A percentile compares a stretch with the other conserved stretches of the same genome.
Conservation (phyloP, 768 basidiomycete species). For the Trametes punicea region DNA sequence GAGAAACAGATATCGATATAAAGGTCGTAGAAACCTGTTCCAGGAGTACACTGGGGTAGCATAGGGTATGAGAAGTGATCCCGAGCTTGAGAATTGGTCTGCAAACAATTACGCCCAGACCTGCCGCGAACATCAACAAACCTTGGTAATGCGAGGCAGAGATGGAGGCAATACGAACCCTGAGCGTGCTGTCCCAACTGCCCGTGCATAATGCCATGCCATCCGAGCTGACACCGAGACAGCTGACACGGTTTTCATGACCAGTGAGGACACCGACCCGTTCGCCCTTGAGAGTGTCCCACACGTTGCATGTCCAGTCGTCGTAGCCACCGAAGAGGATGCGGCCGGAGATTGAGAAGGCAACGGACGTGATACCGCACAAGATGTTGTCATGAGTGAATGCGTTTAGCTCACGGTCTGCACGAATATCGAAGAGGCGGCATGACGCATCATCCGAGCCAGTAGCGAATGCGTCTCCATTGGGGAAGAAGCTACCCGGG, state of each 20-base stretch:
- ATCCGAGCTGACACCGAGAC: constrained; percentile 92
- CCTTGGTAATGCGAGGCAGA: not conserved
- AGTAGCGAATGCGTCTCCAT: constrained; percentile 97
- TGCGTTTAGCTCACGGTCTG: constrained; percentile 93
- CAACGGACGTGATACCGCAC: constrained; percentile 98
- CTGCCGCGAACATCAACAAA: constrained; percentile 35
- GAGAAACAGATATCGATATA: constrained; percentile 42
- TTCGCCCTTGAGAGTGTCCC: constrained; percentile 98
- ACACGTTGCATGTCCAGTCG: constrained; percentile 99
- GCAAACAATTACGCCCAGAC: constrained; percentile 70
- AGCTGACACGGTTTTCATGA: constrained; percentile 97
- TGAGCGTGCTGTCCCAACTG: constrained; percentile 95
- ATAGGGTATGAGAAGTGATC: constrained; percentile 24
- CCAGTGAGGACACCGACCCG: constrained; percentile 96
- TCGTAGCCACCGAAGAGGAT: constrained; percentile 99
- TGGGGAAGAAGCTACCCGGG: constrained; percentile 88
- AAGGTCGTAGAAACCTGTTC: constrained; percentile 16
- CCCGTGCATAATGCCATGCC: constrained; percentile 99
- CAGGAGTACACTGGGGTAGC: constrained; percentile 25
- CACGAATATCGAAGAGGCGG: constrained; percentile 95
- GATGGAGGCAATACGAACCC: constrained; percentile 50
- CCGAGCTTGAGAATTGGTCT: not conserved
- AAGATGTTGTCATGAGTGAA: constrained; percentile 99
- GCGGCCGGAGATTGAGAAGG: constrained; percentile 96
- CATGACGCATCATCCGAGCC: constrained; percentile 99